These are phyloP conservation scores for Chaetomium globosum DNA, from an alignment of 2,329 filamentous ascomycete species.

Conservation along the genomic window DNA sequence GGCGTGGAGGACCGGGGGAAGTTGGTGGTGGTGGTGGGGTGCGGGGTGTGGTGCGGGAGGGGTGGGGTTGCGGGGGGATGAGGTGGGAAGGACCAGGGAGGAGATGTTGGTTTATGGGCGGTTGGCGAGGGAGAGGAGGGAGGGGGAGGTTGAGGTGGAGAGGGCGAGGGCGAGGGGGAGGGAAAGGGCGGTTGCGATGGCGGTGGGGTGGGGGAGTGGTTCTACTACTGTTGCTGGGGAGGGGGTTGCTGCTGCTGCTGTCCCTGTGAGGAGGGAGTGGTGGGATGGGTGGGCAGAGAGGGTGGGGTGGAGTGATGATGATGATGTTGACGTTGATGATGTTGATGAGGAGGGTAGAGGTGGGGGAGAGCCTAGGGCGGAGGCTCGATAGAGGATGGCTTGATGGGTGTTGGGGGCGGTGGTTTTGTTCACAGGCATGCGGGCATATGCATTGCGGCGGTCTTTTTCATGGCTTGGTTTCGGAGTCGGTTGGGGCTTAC, in stretches of 20 bases:
- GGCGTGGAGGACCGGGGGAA: slow-evolving; percentile 17
- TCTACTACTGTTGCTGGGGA: not conserved
- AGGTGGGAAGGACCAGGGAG: slow-evolving; percentile 52
- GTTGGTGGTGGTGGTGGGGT: slow-evolving; percentile 29
- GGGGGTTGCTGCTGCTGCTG: not conserved
- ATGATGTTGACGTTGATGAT: slow-evolving; percentile 9
- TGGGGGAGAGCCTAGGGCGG: not conserved
- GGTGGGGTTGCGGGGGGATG: slow-evolving; percentile 29
- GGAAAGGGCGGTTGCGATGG: not conserved
- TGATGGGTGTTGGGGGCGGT: slow-evolving; percentile 7
- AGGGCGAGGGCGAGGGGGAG: slow-evolving; percentile 32
- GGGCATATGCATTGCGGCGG: not conserved
- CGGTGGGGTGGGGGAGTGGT: slow-evolving; percentile 41
- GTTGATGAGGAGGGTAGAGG: slow-evolving; percentile 8
- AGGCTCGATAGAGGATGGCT: slow-evolving; percentile 8
- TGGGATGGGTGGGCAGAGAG: slow-evolving; percentile 43
- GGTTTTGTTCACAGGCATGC: not conserved
- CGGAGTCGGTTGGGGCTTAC: slow-evolving; percentile 11
- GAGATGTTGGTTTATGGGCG: slow-evolving; percentile 56
- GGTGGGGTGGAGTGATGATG: slow-evolving; percentile 32
- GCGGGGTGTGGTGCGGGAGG: slow-evolving; percentile 27
- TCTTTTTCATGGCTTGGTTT: slow-evolving; percentile 12
- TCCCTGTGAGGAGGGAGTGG: slow-evolving; percentile 38
- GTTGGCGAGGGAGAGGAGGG: slow-evolving; percentile 52
- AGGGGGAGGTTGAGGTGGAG: slow-evolving; percentile 49